Evolutionary conservation across 345 rosid species (phyloP), one percentile per base, ranked within the genome.

Genomic region (Camelina sativa): DNA sequence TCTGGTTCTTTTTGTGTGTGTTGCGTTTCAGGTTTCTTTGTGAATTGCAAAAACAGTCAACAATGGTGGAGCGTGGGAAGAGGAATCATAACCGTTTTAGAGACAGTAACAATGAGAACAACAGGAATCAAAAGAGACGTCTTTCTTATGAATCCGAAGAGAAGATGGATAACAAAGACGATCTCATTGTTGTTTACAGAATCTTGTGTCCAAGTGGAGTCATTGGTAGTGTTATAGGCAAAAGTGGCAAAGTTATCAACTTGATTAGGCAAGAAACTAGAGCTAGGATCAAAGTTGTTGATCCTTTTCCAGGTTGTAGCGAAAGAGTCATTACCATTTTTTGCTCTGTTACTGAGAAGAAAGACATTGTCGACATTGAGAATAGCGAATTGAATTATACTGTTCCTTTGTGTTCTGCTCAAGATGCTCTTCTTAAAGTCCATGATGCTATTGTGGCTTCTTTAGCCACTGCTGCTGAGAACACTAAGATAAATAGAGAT

Each of bases 191-290:
- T 62, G 84, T 82, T 40, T 93, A 93, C 76, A 88, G 98, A 79
- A 89, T 93, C 69, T 84, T 95, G 41, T 95, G 99, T 65, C 99
- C 99, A 0, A 90, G 78, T 73, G 87, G 77, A 5, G 97, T 92
- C 58, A 95, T 95, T 19, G 99, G 99, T 35, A 95, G 97, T 81
- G 99, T 95, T 37, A 95, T 95, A 50, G 99, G 99, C 28, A 95
- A 95, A 78, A 83, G 84, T 58, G 99, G 99, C 15, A 95, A 90
- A 80, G 90, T 92, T 25, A 95, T 95, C 46, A 92, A 92, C 43
- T 75, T 85, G 5, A 86, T 95, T 40, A 86, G 99, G 82, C 96
- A 90, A 71, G 99, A 92, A 38, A 88, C 98, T 0, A 89, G 89
- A 82, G 97, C 99, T 0, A 88, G 87, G 71, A 91, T 92, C 59